Conservation (phyloP, 495 filamentous ascomycete genomes). For the Margaritispora aquatica region DNA sequence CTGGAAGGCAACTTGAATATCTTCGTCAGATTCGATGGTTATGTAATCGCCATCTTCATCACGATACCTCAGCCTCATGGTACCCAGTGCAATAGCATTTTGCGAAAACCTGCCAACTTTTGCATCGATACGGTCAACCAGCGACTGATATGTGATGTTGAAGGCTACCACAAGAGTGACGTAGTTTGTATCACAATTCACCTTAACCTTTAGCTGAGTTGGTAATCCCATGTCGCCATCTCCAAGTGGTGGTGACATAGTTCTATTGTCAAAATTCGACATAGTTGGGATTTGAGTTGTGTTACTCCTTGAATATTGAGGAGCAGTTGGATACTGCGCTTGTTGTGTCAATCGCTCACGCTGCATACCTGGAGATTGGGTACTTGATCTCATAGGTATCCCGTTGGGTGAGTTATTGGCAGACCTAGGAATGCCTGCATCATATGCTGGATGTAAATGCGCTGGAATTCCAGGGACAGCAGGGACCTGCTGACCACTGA, state of each 20-base stretch:
- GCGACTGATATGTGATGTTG: conserved; percentile 85
- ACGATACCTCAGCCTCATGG: conserved; percentile 76
- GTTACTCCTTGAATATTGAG: conserved; percentile 18
- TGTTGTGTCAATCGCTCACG: conserved; percentile 28
- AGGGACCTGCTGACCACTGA: conserved; percentile 34
- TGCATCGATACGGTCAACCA: conserved; percentile 94
- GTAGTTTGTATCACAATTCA: conserved; percentile 75
- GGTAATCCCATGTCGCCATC: conserved; percentile 51
- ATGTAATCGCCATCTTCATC: conserved; percentile 93
- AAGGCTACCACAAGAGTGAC: conserved; percentile 88
- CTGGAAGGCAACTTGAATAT: conserved; percentile 88
- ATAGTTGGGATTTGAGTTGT: conserved; percentile 31
- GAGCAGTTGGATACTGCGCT: conserved; percentile 15
- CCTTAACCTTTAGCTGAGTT: conserved; percentile 89
- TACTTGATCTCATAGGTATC: conserved; percentile 41
- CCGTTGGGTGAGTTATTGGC: conserved; percentile 47
- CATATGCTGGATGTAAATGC: conserved; percentile 49
- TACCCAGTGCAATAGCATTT: conserved; percentile 69
- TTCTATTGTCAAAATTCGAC: conserved; percentile 28
- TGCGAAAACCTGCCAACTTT: conserved; percentile 81
- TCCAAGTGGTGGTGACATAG: conserved; percentile 25
- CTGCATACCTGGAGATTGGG: conserved; percentile 45
- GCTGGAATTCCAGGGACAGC: conserved; percentile 52
- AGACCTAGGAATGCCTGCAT: conserved; percentile 46
- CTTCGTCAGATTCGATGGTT: conserved; percentile 89